Percentiles rank a stretch among this genome's conserved stretches.
phyloP scores from a whole-genome alignment of 1,284 basidiomycete genomes.

The Grifola frondosa region DNA sequence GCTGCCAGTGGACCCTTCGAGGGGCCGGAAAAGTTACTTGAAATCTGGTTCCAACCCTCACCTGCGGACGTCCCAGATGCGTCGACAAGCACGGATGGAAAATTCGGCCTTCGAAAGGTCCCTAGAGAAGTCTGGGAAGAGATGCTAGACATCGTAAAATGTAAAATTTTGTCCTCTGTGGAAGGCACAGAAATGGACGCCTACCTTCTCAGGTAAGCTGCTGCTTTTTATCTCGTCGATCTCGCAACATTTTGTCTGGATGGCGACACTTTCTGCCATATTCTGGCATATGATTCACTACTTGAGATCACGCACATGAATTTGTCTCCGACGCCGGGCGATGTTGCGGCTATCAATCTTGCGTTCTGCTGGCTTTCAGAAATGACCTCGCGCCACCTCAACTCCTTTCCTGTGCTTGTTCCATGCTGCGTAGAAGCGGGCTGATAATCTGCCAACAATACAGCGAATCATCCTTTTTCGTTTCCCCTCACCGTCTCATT shows the following conservation, averaged over 20 bases:
- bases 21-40: conserved; percentile 95
- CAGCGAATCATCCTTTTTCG: conserved; percentile 97
- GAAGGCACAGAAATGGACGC: conserved; percentile 90
- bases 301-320: no score
- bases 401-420: conserved; percentile 8
- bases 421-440: no score
- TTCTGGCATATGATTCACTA: not conserved
- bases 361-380: no score
- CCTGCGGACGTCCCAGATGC: conserved; percentile 56
- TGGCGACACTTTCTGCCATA: conserved; percentile 2
- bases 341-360: no score
- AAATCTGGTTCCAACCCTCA: conserved; percentile 95
- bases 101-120: conserved; percentile 77
- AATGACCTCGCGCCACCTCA: no score
- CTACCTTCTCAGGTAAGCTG: conserved; percentile 88
- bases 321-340: no score
- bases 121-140: conserved; percentile 86
- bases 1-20: conserved; percentile 64
- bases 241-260: not conserved
- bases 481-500: conserved; percentile 94
- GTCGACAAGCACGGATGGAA: conserved; percentile 37
- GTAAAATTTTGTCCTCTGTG: conserved; percentile 92
- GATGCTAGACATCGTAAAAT: conserved; percentile 97
- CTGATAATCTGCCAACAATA: no score
- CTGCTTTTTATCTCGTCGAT: not conserved